Base-by-base conservation (phyloP, 148 eudicot species). In the Amaranthus cruentus region DNA sequence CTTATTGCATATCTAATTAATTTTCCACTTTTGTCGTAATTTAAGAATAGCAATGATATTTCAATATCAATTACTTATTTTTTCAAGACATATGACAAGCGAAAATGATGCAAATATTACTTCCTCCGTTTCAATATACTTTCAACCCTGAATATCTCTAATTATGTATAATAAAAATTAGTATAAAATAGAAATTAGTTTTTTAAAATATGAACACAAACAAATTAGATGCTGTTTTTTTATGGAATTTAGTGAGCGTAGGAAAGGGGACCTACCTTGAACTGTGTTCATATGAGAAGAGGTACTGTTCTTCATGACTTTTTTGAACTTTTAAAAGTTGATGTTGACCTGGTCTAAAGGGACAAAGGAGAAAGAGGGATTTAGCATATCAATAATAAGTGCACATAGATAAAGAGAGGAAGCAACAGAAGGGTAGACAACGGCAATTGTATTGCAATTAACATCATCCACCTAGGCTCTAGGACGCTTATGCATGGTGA, bases 321-420 rank as follows among this genome's bases (percentile, higher is more conserved):
- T 72, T 60, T 64, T 64, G 64, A 9, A 48, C 57, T 66, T 72
- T 77, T 15, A 72, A 78, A 84, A 85, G 86, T 63, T 69, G 73
- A 75, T 67, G 74, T 60, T 78, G 83, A 83, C 67, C 64, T 77
- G 84, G 82, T 77, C 83, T 61, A 78, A 80, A 73, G 68, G 62
- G 76, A 71, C 73, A 48, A 66, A 72, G 3, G 47, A 56, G 53
- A 83, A 71, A 71, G 73, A 75, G 60, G 60, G 47, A 76, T 69
- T 69, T 68, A 73, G 82, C 66, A 71, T 4, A 49, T 21, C 70
- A 67, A 60, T 38, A 69, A 73, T 13, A n/a, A 14, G 73, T 64
- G 63, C 66, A 66, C 55, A 58, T 28, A 68, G 18, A 68, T 15
- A n/a, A 47, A 38, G n/a, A 48, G n/a, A 48, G 12, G 46, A 2